Evolutionary conservation across 441 rosid species (phyloP).

Genomic region (Dalechampia spathulata): DNA sequence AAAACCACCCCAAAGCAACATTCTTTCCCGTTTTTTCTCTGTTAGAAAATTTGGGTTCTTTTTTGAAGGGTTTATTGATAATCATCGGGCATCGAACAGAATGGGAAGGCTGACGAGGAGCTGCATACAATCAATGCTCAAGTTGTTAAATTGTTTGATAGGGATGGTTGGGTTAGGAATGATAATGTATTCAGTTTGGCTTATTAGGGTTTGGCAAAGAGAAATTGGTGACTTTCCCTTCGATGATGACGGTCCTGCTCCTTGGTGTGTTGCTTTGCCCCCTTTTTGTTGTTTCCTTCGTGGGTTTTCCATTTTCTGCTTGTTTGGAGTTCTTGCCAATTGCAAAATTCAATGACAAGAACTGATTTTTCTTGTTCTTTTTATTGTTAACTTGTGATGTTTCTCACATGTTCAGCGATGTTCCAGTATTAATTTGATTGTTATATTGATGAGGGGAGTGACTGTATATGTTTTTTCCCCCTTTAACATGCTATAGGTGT

Average conservation of each 20-base stretch:
- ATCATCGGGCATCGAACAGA: background rate
- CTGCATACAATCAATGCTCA: constrained; percentile 65
- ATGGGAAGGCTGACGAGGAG: constrained; percentile 60
- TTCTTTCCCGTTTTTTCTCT: background rate
- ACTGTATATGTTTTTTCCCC: too few relatives aligned
- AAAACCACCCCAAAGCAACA: background rate
- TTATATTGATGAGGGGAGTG: too few relatives aligned
- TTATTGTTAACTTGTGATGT: background rate
- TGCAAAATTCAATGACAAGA: background rate
- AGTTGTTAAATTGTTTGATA: constrained; percentile 57
- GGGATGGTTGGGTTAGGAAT: constrained; percentile 82
- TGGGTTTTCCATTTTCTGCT: background rate
- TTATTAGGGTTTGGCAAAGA: constrained; percentile 63
- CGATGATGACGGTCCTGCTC: constrained; percentile 31
- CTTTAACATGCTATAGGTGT: too few relatives aligned
- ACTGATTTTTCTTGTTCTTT: background rate
- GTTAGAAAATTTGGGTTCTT: background rate
- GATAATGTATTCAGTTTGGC: constrained; percentile 68
- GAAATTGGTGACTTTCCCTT: constrained; percentile 48
- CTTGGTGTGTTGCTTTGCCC: constrained; percentile 39
- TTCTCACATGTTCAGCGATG: too few relatives aligned
- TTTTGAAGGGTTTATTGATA: background rate
- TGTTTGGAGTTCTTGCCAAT: background rate
- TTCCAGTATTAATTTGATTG: too few relatives aligned
- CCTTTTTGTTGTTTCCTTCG: background rate